phyloP scores from a whole-genome alignment of 805 yeast species.

The Kuraishia floccosa region DNA sequence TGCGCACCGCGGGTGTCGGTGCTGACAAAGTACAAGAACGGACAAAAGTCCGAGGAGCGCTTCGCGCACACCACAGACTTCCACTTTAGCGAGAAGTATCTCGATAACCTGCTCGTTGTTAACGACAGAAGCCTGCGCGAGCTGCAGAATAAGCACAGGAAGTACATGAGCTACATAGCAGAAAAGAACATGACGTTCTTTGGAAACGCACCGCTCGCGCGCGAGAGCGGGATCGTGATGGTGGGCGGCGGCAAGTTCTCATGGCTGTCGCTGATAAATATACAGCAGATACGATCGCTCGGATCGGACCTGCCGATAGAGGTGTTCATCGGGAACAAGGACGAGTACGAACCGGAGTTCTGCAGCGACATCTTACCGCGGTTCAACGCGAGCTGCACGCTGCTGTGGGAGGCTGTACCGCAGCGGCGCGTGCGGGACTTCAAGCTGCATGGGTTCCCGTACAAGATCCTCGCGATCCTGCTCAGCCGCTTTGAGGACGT shows the following conservation, averaged over 20 bases:
- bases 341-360: conserved; percentile 33
- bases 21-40: conserved; percentile 29
- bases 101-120: conserved; percentile 29
- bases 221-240: conserved; percentile 30
- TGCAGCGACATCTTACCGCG: conserved; percentile 29
- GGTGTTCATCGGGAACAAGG: conserved; percentile 29
- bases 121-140: conserved; percentile 19
- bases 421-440: conserved; percentile 11
- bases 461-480: conserved; percentile 36
- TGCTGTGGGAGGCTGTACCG: conserved; percentile 22
- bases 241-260: conserved; percentile 43
- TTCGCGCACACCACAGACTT: conserved; percentile 27
- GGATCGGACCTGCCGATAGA: conserved; percentile 40
- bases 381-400: conserved; percentile 33
- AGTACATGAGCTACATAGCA: conserved; percentile 19
- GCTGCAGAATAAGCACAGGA: conserved; percentile 25
- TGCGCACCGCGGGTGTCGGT: too few relatives aligned
- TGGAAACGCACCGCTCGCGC: conserved; percentile 11
- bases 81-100: conserved; percentile 32
- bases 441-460: conserved; percentile 34
- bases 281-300: conserved; percentile 28
- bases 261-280: conserved; percentile 38
- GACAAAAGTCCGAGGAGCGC: conserved; percentile 28
- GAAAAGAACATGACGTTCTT: conserved; percentile 24
- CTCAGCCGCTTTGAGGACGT: conserved; percentile 33